Conservation (phyloP, 768 basidiomycete genomes). For the Naematelia aurantialba region DNA sequence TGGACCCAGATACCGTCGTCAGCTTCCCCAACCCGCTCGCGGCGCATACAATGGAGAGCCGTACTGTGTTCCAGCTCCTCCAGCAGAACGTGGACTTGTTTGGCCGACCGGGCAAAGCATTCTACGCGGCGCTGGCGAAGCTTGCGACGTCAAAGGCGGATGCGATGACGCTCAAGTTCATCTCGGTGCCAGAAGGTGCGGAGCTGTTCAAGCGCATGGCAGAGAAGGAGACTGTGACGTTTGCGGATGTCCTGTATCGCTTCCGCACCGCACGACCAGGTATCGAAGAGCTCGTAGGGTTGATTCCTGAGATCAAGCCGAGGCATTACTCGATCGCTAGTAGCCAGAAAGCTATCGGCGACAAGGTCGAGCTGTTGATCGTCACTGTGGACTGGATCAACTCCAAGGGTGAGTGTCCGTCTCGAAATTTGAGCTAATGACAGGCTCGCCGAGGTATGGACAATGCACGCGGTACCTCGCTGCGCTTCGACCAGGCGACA, state of each 20-base stretch:
- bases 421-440: constrained; percentile 6
- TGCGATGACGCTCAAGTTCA: constrained; percentile 77
- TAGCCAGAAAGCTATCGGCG: constrained; percentile 88
- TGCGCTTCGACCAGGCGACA: constrained; percentile 73
- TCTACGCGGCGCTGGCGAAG: constrained; percentile 80
- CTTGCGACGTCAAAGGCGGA: constrained; percentile 70
- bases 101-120: constrained; percentile 90
- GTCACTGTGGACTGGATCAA: constrained; percentile 94
- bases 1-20: constrained; percentile 72
- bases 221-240: constrained; percentile 91
- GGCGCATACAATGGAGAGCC: constrained; percentile 71
- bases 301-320: constrained; percentile 92
- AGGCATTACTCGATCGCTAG: constrained; percentile 98
- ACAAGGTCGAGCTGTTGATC: constrained; percentile 88
- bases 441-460: constrained; percentile 75
- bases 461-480: constrained; percentile 96
- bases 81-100: constrained; percentile 97
- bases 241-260: constrained; percentile 74
- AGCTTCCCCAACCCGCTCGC: constrained; percentile 66
- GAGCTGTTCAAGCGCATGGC: constrained; percentile 91
- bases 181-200: constrained; percentile 84
- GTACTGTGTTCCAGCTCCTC: constrained; percentile 89
- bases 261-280: constrained; percentile 76
- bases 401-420: constrained; percentile 63
- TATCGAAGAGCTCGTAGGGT: constrained; percentile 78